Base-by-base conservation (phyloP, 179 eudicot genomes). In the Vitellaria paradoxa region DNA sequence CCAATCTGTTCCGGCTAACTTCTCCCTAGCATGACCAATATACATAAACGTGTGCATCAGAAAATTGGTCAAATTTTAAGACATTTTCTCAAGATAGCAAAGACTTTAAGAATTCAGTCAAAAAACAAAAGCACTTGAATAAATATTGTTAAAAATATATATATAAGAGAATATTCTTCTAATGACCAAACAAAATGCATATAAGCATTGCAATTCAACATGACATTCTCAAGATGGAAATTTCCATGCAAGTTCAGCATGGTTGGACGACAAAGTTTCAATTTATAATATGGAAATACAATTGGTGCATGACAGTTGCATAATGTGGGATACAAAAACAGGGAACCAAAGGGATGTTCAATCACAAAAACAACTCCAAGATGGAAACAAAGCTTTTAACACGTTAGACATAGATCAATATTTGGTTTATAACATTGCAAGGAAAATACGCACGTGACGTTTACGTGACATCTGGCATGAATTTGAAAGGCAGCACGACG, bases 1-100 rank as follows among this genome's bases (percentile, higher is more conserved):
- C 99, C 99, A 96, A 82, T 96, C 97, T 59, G 93, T 94, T 78
- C 92, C 97, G 59, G 82, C 70, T 79, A 94, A 85, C 87, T 90
- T 96, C 87, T 94, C 97, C 98, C 99, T 96, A 75, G 78, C 69
- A 67, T 75, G 1, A 26, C 73, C 11, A 55, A 59, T 74, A 64
- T 46, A 73, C 24, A 21, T 45, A 68, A 9, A 71, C 40, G 30
- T 9, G 24, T 18, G 42, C 26, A 18, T 57, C 30, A 61, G 64
- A 59, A 62, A 64, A 9, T 17, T 9, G 9, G 21, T 66, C 11
- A 53, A 45, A 53, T 66, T n/a, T 52, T n/a, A 21, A 37, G 46
- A 12, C 71, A 24, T 66, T 76, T 70, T 66, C 40, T n/a, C 24
- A 37, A 40, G 26, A 52, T 55, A 66, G 11, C 6, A 66, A 53